Percentiles rank a stretch among this genome's conserved stretches.
These are phyloP conservation scores for Boletus bicolor DNA, from an alignment of 768 basidiomycete genomes.

Conservation along the genomic window DNA sequence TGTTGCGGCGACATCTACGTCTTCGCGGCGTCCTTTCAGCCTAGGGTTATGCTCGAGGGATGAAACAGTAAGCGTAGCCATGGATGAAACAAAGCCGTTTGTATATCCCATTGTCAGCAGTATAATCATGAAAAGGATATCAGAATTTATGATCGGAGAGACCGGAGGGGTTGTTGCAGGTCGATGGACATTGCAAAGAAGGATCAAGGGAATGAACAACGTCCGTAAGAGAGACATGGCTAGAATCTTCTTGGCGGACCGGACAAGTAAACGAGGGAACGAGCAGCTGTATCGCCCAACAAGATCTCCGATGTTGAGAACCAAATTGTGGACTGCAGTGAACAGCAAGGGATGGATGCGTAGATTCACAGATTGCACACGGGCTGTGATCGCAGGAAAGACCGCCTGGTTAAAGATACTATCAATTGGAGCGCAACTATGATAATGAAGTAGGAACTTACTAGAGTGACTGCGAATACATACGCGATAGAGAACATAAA, in stretches of 20 bases:
- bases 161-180: slow-evolving; percentile 14
- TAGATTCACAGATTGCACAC: neutral
- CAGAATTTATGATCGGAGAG: slow-evolving; percentile 60
- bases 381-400: neutral
- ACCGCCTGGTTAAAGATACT: neutral
- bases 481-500: neutral
- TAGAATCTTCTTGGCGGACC: neutral
- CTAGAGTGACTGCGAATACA: neutral
- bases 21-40: slow-evolving; percentile 63
- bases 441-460: neutral
- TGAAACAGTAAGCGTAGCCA: slow-evolving; percentile 80
- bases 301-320: neutral
- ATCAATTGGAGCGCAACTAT: neutral
- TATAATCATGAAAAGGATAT: slow-evolving; percentile 68
- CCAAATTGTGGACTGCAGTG: neutral
- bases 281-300: neutral
- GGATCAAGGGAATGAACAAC: neutral
- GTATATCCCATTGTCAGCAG: slow-evolving; percentile 68
- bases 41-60: slow-evolving; percentile 77
- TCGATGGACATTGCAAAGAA: neutral
- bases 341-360: neutral
- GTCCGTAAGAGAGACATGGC: neutral
- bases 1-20: slow-evolving; percentile 83
- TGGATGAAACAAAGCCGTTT: slow-evolving; percentile 38
- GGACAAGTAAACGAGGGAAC: neutral